phyloP scores from a whole-genome alignment of 2,329 filamentous ascomycete species.

The Fusarium denticulatum region DNA sequence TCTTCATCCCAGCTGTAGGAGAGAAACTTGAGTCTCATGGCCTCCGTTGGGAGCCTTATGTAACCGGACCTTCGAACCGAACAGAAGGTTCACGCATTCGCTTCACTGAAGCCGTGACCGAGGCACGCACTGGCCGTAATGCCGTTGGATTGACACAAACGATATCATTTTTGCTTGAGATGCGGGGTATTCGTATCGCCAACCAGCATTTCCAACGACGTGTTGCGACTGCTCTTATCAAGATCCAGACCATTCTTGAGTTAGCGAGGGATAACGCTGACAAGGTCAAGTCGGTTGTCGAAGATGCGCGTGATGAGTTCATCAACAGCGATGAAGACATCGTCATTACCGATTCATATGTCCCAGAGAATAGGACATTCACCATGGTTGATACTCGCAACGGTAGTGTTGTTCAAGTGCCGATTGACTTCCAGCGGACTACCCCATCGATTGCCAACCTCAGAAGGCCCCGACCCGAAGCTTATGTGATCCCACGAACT shows the following conservation, averaged over 20 bases:
- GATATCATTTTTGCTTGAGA: neutral
- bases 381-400: constrained; percentile 10
- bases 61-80: neutral
- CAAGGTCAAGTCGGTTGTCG: neutral
- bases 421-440: constrained; percentile 10
- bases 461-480: neutral
- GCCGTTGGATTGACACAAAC: constrained; percentile 4
- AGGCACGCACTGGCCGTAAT: constrained; percentile 5
- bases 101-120: constrained; percentile 7
- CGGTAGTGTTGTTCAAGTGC: neutral
- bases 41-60: constrained; percentile 10
- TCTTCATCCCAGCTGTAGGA: constrained; percentile 10
- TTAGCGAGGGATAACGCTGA: neutral
- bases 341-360: neutral
- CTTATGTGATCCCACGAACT: constrained; percentile 8
- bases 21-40: neutral
- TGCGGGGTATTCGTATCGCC: constrained; percentile 9
- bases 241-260: constrained; percentile 16
- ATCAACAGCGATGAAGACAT: constrained; percentile 15
- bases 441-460: constrained; percentile 8
- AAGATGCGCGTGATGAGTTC: neutral
- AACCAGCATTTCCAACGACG: constrained; percentile 22
- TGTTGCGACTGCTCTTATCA: constrained; percentile 1
- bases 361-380: neutral
- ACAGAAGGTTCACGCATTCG: neutral